A percentile compares a stretch with the other conserved stretches of the same genome.
phyloP scores from a whole-genome alignment of 805 yeast genomes.

The Jamesozyma rosinii region DNA sequence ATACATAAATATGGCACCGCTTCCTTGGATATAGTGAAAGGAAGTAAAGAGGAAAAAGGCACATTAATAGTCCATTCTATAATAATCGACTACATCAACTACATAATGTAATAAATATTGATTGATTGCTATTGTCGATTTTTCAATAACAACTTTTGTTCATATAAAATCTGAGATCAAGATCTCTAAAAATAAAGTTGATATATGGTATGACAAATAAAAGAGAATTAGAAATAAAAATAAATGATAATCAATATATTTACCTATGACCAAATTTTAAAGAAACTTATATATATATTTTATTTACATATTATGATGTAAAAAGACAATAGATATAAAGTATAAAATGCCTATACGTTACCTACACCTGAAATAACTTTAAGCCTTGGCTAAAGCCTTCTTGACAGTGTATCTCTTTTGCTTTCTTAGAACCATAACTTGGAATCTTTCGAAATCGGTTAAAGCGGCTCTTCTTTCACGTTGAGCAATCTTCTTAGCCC shows the following conservation, averaged over 20 bases:
- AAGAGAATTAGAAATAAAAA: background rate
- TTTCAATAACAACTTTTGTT: too few relatives aligned
- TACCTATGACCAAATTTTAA: constrained; percentile 5
- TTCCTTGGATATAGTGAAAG: too few relatives aligned
- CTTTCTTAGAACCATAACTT: constrained; percentile 92
- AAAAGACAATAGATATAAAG: constrained; percentile 3
- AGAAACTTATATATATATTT: constrained; percentile 5
- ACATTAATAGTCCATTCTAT: too few relatives aligned
- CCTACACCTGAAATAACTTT: constrained; percentile 26
- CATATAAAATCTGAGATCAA: too few relatives aligned
- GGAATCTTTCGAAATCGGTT: constrained; percentile 98
- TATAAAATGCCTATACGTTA: constrained; percentile 6
- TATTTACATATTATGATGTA: constrained; percentile 4
- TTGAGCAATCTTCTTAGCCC: constrained; percentile 98
- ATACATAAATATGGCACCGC: too few relatives aligned
- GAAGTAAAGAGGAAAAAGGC: too few relatives aligned
- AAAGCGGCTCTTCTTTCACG: constrained; percentile 86
- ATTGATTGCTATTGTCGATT: too few relatives aligned
- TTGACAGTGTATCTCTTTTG: constrained; percentile 91
- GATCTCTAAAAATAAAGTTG: too few relatives aligned
- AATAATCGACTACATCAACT: too few relatives aligned
- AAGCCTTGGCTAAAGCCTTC: constrained; percentile 95
- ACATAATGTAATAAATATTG: too few relatives aligned
- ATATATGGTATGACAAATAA: too few relatives aligned
- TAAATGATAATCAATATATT: background rate